Evolutionary conservation across 306 rosid genomes (phyloP).

Genomic region (Vicia faba): DNA sequence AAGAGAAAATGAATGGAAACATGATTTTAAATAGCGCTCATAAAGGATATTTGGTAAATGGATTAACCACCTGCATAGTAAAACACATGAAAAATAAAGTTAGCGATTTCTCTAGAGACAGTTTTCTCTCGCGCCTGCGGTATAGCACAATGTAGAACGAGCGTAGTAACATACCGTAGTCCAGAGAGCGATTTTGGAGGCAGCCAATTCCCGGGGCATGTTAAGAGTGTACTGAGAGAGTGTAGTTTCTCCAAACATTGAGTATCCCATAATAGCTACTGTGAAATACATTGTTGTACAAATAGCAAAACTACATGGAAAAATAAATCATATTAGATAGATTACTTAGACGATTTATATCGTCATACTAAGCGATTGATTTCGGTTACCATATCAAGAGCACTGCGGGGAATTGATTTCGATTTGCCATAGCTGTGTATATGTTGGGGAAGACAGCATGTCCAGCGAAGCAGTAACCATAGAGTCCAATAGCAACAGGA

Average conservation of each 20-base stretch:
- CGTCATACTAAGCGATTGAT: too few species aligned
- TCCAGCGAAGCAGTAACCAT: conserved; percentile 95
- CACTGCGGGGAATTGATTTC: conserved; percentile 76
- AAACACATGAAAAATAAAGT: conserved; percentile 19
- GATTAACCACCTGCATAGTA: conserved; percentile 90
- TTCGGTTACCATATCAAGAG: conserved; percentile 74
- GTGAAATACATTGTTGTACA: conserved; percentile 72
- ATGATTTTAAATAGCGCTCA: not conserved
- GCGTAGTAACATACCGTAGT: conserved; percentile 69
- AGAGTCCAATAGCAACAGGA: conserved; percentile 95
- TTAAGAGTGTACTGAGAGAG: conserved; percentile 86
- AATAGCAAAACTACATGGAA: conserved; percentile 55
- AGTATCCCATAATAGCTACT: conserved; percentile 85
- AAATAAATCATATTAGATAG: conserved; percentile 11
- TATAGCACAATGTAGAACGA: conserved; percentile 1
- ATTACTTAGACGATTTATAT: not conserved
- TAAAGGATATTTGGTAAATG: conserved; percentile 94
- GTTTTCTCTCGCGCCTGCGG: too few species aligned
- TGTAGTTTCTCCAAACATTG: conserved; percentile 69
- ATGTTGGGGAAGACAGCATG: conserved; percentile 97
- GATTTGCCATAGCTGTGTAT: conserved; percentile 84
- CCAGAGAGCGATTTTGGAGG: conserved; percentile 87
- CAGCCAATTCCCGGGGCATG: conserved; percentile 73
- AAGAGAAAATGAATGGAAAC: not conserved
- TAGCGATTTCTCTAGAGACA: conserved; percentile 29